A percentile compares a stretch with the other conserved stretches of the same genome.
Conservation (phyloP, 1,139 yeast genomes). For the Suhomyces coccinellae region DNA sequence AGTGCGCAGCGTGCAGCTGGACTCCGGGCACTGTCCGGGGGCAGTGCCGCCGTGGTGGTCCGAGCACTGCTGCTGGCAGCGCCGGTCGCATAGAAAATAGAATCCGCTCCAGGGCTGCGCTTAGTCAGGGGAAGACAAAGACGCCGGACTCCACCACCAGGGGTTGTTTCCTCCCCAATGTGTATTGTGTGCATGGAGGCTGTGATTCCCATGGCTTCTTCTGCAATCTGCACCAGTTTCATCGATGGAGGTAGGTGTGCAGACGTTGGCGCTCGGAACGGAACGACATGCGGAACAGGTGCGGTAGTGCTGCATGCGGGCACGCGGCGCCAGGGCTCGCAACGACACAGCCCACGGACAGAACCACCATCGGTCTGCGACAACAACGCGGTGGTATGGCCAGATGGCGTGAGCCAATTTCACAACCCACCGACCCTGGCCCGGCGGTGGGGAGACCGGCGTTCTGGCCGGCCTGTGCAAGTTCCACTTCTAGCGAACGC, state of each 20-base stretch:
- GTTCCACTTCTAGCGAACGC: too few relatives aligned
- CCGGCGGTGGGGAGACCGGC: not conserved
- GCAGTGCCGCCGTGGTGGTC: not conserved
- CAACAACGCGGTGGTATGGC: not conserved
- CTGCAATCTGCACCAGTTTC: not conserved
- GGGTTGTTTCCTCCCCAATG: not conserved
- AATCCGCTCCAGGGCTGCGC: not conserved
- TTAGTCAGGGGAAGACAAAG: not conserved
- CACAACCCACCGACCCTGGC: not conserved
- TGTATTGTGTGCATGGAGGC: not conserved
- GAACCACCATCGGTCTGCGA: not conserved
- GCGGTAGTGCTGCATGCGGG: not conserved
- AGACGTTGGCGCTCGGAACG: not conserved
- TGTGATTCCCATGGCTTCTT: not conserved
- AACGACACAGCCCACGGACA: not conserved
- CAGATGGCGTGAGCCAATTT: conserved; percentile 1
- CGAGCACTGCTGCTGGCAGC: not conserved
- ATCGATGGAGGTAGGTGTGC: not conserved
- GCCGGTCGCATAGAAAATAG: not conserved
- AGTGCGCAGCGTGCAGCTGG: too few relatives aligned
- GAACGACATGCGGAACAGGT: not conserved
- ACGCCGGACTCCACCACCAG: not conserved
- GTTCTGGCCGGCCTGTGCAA: not conserved
- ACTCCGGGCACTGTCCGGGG: not conserved
- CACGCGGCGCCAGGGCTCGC: not conserved